Base-by-base conservation (phyloP, 2,329 filamentous ascomycete species). In the Tricladium varicosporioides region DNA sequence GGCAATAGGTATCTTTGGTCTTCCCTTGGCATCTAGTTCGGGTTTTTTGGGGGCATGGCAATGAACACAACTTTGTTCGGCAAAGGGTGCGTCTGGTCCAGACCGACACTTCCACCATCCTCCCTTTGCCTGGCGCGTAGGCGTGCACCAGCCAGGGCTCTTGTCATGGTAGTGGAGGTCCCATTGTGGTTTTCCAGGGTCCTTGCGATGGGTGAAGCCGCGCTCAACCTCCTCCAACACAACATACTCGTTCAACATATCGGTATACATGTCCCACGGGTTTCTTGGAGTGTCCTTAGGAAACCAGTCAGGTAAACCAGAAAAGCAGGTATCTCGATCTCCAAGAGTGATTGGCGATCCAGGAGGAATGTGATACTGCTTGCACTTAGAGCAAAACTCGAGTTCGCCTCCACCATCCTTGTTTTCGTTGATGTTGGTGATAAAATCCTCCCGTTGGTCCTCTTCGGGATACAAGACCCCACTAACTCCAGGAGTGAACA, bases 21-120 rank as follows among this genome's bases (percentile, higher is more conserved):
- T 22, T 31, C n/a, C 22, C 22, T 27, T 27, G 22, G 22, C 22
- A 7, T 33, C 22, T 32, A 32, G 15, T 14, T 33, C 47, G 19
- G 16, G 42, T 45, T 31, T 45, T 18, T 43, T 43, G 46, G 33
- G 48, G 14, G 16, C 46, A 54, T 60, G 58, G 22, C 62, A 65
- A 9, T 60, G 54, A 7, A 42, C 18, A 31, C 65, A 69, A 5
- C 19, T 58, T 40, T 10, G 46, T 51, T 69, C 66, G 4, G 53
- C 61, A 4, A 33, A 33, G 9, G 60, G 57, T 5, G 62, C 64
- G n/a, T 57, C 27, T 2, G 27, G 27, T 13, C 54, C 62, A 11
- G 7, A 55, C 31, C 65, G 50, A 31, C 68, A 70, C 42, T 61
- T 67, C 67, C 67, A 68, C 66, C 66, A 70, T 16, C 67, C 66